Conservation (phyloP, 1,284 basidiomycete genomes). For the Puccinia sorghi region DNA sequence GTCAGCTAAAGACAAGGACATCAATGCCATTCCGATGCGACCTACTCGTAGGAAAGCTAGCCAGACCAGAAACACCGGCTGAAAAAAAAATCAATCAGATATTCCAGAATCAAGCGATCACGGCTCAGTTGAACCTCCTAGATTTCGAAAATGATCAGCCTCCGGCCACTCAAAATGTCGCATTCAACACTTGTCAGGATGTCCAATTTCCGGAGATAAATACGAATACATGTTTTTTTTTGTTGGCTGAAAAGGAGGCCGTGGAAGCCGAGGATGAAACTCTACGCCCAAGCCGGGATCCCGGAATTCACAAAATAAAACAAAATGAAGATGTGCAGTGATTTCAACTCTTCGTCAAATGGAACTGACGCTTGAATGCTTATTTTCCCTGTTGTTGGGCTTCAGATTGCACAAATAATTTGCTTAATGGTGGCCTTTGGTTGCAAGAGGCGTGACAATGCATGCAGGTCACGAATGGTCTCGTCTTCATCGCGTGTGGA, state of each 20-base stretch:
- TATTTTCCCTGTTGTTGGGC: too few relatives aligned
- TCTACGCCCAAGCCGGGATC: background rate
- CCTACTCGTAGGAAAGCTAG: background rate
- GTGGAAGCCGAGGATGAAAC: background rate
- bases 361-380: too few relatives aligned
- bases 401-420: background rate
- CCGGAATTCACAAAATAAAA: background rate
- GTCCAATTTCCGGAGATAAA: background rate
- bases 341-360: too few relatives aligned
- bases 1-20: background rate
- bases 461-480: constrained; percentile 11
- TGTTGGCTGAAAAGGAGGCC: background rate
- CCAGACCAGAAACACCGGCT: background rate
- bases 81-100: too few relatives aligned
- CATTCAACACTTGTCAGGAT: too few relatives aligned
- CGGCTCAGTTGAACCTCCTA: background rate
- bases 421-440: constrained; percentile 21
- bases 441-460: constrained; percentile 5
- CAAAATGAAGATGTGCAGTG: constrained; percentile 8
- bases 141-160: too few relatives aligned
- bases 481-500: constrained; percentile 12
- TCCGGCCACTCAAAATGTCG: too few relatives aligned
- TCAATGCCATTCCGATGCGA: constrained; percentile 15
- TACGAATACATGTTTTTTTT: too few relatives aligned
- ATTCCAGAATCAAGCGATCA: background rate